These are phyloP conservation scores for Tetrahymena elliotti DNA, from an alignment of 73 alveolate species.

Conservation along the genomic window DNA sequence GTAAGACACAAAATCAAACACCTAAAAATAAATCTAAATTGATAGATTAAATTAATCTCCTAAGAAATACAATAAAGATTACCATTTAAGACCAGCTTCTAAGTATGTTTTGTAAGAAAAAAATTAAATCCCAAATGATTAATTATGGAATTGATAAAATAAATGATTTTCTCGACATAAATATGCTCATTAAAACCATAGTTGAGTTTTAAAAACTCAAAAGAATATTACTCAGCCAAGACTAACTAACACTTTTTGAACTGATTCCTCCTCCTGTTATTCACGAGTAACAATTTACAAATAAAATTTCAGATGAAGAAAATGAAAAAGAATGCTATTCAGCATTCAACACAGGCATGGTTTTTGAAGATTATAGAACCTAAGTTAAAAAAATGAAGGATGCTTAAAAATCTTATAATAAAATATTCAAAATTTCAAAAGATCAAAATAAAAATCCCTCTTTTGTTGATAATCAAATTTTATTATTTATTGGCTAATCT, in stretches of 20 bases:
- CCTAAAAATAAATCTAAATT: background rate
- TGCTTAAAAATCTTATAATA: background rate
- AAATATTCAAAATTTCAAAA: background rate
- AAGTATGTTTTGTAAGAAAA: background rate
- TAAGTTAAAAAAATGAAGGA: background rate
- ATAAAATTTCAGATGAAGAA: background rate
- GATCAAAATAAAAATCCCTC: background rate
- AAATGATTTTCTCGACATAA: background rate
- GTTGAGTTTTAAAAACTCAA: background rate
- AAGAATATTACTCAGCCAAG: background rate
- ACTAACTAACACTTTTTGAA: background rate
- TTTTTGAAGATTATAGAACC: background rate
- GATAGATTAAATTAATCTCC: no score
- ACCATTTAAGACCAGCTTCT: background rate
- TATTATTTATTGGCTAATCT: background rate
- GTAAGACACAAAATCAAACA: no score
- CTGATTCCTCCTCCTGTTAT: background rate
- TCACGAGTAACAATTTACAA: background rate
- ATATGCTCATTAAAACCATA: background rate
- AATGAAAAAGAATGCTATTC: background rate
- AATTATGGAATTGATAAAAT: background rate
- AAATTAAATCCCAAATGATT: background rate
- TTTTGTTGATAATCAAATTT: background rate
- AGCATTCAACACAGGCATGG: background rate
- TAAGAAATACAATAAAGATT: no score